Evolutionary conservation across 2,329 filamentous ascomycete species (phyloP).

Genomic region (Davidsoniella virescens): DNA sequence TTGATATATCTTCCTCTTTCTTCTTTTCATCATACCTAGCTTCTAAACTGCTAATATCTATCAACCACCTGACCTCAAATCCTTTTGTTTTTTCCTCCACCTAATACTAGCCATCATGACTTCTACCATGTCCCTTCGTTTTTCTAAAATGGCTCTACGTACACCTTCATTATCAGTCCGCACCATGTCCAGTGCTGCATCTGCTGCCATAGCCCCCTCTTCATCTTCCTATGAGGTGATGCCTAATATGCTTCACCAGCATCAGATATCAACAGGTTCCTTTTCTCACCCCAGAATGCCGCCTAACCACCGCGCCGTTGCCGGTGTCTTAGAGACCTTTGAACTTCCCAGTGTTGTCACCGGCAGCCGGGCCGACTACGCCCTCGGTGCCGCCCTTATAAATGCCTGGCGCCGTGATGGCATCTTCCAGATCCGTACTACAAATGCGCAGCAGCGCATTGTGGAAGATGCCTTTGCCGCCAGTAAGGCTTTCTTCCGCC

Average conservation of each 20-base stretch:
- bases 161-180: background rate
- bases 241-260: no score
- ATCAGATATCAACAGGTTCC: background rate
- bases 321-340: conserved; percentile 25
- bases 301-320: conserved; percentile 1
- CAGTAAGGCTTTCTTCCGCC: conserved; percentile 25
- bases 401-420: conserved; percentile 28
- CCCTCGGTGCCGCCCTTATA: conserved; percentile 26
- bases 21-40: background rate
- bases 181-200: conserved; percentile 1
- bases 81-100: background rate
- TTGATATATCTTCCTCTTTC: background rate
- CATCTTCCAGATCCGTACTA: conserved; percentile 30
- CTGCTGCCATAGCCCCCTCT: background rate
- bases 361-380: conserved; percentile 20
- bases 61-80: no score
- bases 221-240: background rate
- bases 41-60: no score
- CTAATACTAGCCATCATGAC: background rate
- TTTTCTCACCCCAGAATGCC: conserved; percentile 8
- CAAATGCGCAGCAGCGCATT: conserved; percentile 19
- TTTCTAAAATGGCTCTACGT: background rate
- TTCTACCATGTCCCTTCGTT: conserved; percentile 1
- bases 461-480: conserved; percentile 23
- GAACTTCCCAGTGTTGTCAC: conserved; percentile 24